Conservation (phyloP, 73 alveolate genomes). For the Uronychia binucleata region DNA sequence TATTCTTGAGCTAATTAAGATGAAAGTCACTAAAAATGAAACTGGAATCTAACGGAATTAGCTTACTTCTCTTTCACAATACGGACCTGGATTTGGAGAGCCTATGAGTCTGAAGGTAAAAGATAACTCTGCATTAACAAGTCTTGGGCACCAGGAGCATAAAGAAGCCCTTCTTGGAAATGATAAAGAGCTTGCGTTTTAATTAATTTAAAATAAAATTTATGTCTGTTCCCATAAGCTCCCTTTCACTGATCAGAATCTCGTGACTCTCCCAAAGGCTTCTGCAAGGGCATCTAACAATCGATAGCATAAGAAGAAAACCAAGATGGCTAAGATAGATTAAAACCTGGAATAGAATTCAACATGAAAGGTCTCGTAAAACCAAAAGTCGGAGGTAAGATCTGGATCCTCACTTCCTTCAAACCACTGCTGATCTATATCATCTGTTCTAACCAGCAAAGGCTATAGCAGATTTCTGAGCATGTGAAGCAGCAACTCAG, state of each 20-base stretch:
- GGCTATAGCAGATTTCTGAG: background rate
- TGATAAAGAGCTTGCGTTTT: background rate
- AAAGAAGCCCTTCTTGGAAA: background rate
- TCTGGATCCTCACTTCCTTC: no score
- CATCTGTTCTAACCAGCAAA: background rate
- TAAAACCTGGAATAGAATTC: no score
- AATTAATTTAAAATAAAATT: no score
- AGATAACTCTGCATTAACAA: background rate
- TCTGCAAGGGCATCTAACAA: no score
- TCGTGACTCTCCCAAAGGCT: no score
- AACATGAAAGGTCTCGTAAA: no score
- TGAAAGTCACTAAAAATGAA: background rate
- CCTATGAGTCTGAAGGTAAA: background rate
- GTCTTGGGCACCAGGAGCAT: background rate
- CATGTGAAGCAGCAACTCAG: background rate
- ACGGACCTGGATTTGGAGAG: constrained; percentile 3
- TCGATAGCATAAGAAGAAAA: no score
- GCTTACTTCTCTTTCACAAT: background rate
- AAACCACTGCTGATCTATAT: background rate
- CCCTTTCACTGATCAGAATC: background rate
- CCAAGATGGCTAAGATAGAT: no score
- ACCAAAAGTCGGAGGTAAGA: no score
- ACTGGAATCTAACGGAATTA: background rate
- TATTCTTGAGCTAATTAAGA: constrained; percentile 31
- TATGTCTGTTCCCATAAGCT: no score